Evolutionary conservation across 768 basidiomycete species (phyloP).

Genomic region (Tricholoma flavovirens): DNA sequence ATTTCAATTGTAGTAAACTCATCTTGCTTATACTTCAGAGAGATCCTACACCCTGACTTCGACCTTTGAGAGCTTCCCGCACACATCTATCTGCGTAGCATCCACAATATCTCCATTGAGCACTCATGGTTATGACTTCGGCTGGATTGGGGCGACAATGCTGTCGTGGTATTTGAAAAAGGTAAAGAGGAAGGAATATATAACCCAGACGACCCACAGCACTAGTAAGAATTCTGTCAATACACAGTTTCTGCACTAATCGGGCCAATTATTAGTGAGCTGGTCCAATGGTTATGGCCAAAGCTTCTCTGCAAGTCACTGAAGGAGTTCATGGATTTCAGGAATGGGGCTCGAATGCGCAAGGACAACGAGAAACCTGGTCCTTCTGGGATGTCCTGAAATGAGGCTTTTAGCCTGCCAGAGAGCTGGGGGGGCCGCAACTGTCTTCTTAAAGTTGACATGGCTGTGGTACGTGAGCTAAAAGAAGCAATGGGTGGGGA

Average conservation of each 20-base stretch:
- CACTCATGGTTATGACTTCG: slow-evolving; percentile 28
- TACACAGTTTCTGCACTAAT: background rate
- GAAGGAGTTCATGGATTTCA: no score
- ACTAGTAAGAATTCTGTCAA: slow-evolving; percentile 14
- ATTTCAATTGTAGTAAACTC: background rate
- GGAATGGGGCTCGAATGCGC: slow-evolving; percentile 18
- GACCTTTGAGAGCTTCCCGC: slow-evolving; percentile 20
- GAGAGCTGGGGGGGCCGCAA: slow-evolving; percentile 22
- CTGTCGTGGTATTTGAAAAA: slow-evolving; percentile 13
- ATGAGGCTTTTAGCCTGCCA: no score
- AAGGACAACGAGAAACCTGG: slow-evolving; percentile 27
- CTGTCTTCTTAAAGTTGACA: slow-evolving; percentile 19
- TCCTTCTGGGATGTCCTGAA: no score
- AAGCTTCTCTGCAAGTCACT: no score
- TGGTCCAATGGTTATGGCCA: slow-evolving; percentile 26
- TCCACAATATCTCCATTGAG: slow-evolving; percentile 31
- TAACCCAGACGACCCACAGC: slow-evolving; percentile 5
- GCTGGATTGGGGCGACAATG: slow-evolving; percentile 26
- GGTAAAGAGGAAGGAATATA: no score
- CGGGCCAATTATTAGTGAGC: slow-evolving; percentile 10
- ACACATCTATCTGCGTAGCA: slow-evolving; percentile 24
- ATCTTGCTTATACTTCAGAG: slow-evolving; percentile 11
- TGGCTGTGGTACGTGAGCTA: slow-evolving; percentile 19
- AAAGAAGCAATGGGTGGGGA: slow-evolving; percentile 24
- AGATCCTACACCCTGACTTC: slow-evolving; percentile 20